Evolutionary conservation across 306 rosid species (phyloP), one percentile per base, ranked within the genome.

Genomic region (Styphnolobium japonicum): DNA sequence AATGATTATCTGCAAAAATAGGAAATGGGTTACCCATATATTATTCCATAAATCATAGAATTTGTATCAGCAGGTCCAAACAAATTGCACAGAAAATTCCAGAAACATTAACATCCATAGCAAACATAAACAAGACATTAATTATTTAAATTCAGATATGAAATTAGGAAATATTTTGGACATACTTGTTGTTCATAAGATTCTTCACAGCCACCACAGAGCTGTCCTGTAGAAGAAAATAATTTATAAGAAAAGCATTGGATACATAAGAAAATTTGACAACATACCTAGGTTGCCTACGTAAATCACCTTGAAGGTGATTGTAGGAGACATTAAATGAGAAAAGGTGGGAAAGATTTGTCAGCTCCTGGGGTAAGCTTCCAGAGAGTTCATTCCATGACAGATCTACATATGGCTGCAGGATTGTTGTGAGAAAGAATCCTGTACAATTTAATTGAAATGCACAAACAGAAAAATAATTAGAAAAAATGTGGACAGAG

Each of bases 271-370:
- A n/a, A n/a, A n/a, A n/a, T n/a, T n/a, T n/a, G n/a, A n/a, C n/a
- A n/a, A n/a, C n/a, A n/a, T n/a, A n/a, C n/a, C n/a, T n/a, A n/a
- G n/a, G n/a, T n/a, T n/a, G n/a, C n/a, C n/a, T n/a, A n/a, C n/a
- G n/a, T n/a, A n/a, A n/a, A n/a, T 95, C 99, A 18, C 99, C 99
- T 55, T 90, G 73, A 73, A 95, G 90, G 78, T 81, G 92, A 83
- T 95, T 95, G 85, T 89, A 78, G 77, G 98, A 95, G 53, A 93
- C 88, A 79, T 93, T 88, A 77, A 95, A 95, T 78, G 87, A 85
- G 29, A 83, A 60, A 49, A 95, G 93, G 77, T 78, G 89, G 56
- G 99, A 89, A 86, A 95, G 99, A 90, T 89, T 91, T 55, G 90
- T 87, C 51, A 95, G 87, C 86, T 91, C 97, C 89, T 91, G 93